A percentile compares a stretch with the other conserved stretches of the same genome.
Evolutionary conservation across 139 green algal genomes (phyloP).

Genomic region (Limnomonas spitsbergensis): DNA sequence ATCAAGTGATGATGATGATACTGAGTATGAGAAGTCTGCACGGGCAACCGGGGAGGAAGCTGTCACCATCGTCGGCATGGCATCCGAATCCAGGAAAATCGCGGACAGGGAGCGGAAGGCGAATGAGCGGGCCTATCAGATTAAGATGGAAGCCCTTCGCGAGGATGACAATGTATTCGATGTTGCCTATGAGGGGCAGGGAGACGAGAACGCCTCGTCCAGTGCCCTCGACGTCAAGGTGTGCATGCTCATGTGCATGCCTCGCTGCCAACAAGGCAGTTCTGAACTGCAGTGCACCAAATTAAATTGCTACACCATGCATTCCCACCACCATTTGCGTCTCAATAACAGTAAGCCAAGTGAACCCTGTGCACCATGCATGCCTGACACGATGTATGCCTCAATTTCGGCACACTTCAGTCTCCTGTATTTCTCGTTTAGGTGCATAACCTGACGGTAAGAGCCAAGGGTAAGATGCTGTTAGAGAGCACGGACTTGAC

Average conservation of each 20-base stretch:
- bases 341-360: no score
- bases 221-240: conserved; percentile 91
- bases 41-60: conserved; percentile 44
- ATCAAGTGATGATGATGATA: conserved; percentile 65
- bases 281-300: no score
- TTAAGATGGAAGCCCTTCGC: conserved; percentile 80
- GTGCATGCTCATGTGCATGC: not conserved
- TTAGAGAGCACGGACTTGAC: conserved; percentile 89
- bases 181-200: conserved; percentile 84
- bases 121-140: conserved; percentile 67
- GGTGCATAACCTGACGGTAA: conserved; percentile 94
- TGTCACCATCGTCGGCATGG: conserved; percentile 26
- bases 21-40: conserved; percentile 57
- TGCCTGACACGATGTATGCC: no score
- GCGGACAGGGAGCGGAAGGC: conserved; percentile 80
- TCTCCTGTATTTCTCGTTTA: no score
- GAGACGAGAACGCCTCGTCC: conserved; percentile 55
- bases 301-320: no score
- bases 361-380: no score
- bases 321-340: no score
- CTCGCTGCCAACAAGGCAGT: not conserved
- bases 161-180: conserved; percentile 98
- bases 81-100: conserved; percentile 72
- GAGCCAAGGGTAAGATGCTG: conserved; percentile 95
- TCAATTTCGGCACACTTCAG: no score